Conservation (phyloP, 495 filamentous ascomycete genomes). For the Darksidea phi region DNA sequence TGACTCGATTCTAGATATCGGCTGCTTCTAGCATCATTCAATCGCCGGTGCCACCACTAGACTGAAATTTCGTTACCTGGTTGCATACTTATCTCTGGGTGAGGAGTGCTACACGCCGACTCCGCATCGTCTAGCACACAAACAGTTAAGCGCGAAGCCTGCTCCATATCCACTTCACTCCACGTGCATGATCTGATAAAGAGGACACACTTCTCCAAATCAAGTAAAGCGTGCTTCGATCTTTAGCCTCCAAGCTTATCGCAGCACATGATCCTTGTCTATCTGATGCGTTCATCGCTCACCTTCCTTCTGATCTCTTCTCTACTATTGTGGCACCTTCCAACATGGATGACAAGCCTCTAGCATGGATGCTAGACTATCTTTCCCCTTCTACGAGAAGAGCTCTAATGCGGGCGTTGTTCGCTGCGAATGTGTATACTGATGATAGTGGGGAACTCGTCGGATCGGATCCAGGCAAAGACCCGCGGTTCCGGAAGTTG, state of each 20-base stretch:
- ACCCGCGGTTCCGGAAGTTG: conserved; percentile 27
- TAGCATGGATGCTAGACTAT: background rate
- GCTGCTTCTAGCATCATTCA: too few relatives aligned
- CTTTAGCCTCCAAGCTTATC: background rate
- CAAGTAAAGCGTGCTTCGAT: background rate
- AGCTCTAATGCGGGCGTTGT: background rate
- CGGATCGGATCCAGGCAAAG: conserved; percentile 23
- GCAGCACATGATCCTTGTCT: background rate
- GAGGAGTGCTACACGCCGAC: too few relatives aligned
- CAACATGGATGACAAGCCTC: background rate
- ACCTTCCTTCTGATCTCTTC: background rate
- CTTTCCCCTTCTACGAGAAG: background rate
- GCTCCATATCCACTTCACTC: too few relatives aligned
- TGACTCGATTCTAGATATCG: too few relatives aligned
- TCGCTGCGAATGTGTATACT: background rate
- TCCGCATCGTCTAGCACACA: too few relatives aligned
- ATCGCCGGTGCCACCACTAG: too few relatives aligned
- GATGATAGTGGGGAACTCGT: background rate
- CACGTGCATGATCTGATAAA: too few relatives aligned
- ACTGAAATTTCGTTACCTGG: too few relatives aligned
- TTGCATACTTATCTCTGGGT: too few relatives aligned
- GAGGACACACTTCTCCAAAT: background rate
- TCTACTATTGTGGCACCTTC: too few relatives aligned
- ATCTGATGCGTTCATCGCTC: background rate
- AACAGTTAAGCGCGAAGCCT: too few relatives aligned